phyloP scores from a whole-genome alignment of 129 eudicot species.

The Artemisia argyi region DNA sequence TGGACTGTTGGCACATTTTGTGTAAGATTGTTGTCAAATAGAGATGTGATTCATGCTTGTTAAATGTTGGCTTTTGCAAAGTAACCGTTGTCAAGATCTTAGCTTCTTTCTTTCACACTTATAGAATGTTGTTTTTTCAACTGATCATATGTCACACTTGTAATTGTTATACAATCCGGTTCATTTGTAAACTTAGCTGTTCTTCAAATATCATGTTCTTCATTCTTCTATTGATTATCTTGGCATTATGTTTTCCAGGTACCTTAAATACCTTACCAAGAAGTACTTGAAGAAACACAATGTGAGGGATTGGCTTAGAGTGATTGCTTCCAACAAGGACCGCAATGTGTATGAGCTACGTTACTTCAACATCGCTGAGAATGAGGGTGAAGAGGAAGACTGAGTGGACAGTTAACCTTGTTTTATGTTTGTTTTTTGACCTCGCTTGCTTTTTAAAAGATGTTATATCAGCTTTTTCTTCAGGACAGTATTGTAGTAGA shows the following conservation, averaged over 20 bases:
- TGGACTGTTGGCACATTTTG: too few species aligned
- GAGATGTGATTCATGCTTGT: too few species aligned
- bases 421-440: slow-evolving; percentile 23
- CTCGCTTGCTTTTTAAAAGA: not conserved
- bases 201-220: not conserved
- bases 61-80: too few species aligned
- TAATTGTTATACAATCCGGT: not conserved
- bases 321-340: slow-evolving; percentile 37
- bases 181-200: not conserved
- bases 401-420: slow-evolving; percentile 11
- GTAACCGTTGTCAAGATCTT: too few species aligned
- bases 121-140: not conserved
- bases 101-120: too few species aligned
- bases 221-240: not conserved
- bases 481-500: slow-evolving; percentile 30
- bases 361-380: slow-evolving; percentile 38
- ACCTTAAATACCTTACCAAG: slow-evolving; percentile 36
- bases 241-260: slow-evolving; percentile 17
- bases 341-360: slow-evolving; percentile 37
- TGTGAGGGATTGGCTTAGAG: slow-evolving; percentile 42
- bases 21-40: too few species aligned
- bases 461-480: slow-evolving; percentile 27
- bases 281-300: slow-evolving; percentile 47
- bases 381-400: slow-evolving; percentile 41
- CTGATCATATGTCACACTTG: not conserved